phyloP scores from a whole-genome alignment of 345 rosid species.

The Eutrema yunnanense region DNA sequence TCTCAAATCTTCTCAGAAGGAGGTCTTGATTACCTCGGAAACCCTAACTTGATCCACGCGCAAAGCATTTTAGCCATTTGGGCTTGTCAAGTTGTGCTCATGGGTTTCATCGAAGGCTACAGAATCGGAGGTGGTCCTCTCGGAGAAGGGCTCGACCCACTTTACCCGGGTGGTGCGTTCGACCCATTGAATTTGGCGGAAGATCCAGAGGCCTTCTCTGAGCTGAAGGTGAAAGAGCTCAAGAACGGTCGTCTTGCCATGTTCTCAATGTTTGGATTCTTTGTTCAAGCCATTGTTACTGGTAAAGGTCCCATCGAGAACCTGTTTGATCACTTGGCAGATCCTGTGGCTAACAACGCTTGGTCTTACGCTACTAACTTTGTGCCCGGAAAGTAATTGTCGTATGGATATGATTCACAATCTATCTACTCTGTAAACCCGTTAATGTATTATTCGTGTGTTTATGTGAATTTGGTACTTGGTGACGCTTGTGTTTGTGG shows the following conservation, averaged over 20 bases:
- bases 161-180: constrained; percentile 95
- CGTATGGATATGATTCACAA: not conserved
- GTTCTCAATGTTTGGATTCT: constrained; percentile 96
- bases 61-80: constrained; percentile 96
- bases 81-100: constrained; percentile 91
- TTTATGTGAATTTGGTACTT: constrained; percentile 5
- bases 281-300: constrained; percentile 90
- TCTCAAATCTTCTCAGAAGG: constrained; percentile 93
- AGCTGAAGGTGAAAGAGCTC: constrained; percentile 91
- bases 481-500: not conserved
- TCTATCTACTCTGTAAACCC: constrained; percentile 8
- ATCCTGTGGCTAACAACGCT: constrained; percentile 87
- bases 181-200: constrained; percentile 89
- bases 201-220: constrained; percentile 93
- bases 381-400: constrained; percentile 78
- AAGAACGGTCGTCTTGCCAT: constrained; percentile 93
- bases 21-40: constrained; percentile 91
- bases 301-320: constrained; percentile 97
- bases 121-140: constrained; percentile 95
- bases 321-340: constrained; percentile 80
- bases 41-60: constrained; percentile 92
- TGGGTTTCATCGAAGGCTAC: constrained; percentile 96
- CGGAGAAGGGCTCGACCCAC: constrained; percentile 91
- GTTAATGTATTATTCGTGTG: not conserved
- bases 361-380: constrained; percentile 99